Base-by-base conservation (phyloP, 2,329 filamentous ascomycete genomes). In the Trichophyton rubrum region DNA sequence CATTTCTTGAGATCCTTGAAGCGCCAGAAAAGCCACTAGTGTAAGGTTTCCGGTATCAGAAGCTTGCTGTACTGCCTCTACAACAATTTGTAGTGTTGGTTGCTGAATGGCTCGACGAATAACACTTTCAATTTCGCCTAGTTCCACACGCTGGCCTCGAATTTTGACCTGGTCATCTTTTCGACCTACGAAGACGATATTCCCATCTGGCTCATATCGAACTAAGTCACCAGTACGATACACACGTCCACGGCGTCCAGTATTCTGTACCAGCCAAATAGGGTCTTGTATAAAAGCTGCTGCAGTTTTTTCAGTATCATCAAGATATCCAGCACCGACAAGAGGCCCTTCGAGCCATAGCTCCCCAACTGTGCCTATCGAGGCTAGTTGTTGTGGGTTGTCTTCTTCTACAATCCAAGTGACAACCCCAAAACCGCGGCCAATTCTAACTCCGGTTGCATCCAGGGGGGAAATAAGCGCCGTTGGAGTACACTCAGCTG, bases 111-210 rank as follows among this genome's bases (percentile, higher is more conserved):
- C 9, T 7, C 15, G 30, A 13, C 20, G 53, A 8, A 56, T 47
- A 49, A 67, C 65, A 66, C 89, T 82, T 68, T 92, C 88, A 72
- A 95, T 92, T 74, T 95, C 90, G 0, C 85, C 87, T 62, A 93
- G 85, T 68, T 95, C 90, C 0, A 95, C 78, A 11, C 90, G 80
- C 70, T 95, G 90, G 0, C 90, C 90, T 13, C 90, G 83, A 3
- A 95, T 78, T 70, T 96, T 96, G 63, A 95, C 85, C 71, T 96
- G 91, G 1, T 60, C 60, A 57, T 71, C 69, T 49, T 68, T 69
- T 24, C 69, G 61, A 3, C 67, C 66, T 4, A 66, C 56, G 56
- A 63, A 67, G 3, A 56, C 47, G 15, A 62, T 56, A 7, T 57
- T 59, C 6, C 65, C 64, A 30, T 66, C 61, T 0, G 77, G 65